Evolutionary conservation across 2,329 filamentous ascomycete species (phyloP).

Genomic region (Zasmidium cellare): DNA sequence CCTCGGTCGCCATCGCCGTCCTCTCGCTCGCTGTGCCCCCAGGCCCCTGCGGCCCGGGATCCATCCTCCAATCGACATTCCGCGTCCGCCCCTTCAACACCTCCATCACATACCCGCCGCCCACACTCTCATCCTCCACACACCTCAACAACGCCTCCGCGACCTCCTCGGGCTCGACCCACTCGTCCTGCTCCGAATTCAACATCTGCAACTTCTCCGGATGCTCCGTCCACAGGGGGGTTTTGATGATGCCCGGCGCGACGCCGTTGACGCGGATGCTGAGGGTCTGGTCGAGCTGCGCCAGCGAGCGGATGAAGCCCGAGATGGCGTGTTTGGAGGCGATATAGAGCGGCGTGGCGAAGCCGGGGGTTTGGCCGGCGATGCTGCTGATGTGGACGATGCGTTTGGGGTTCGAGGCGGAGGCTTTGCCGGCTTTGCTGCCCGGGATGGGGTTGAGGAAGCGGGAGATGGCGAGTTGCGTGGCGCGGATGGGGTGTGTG

Average conservation of each 20-base stretch:
- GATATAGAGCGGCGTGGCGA: conserved; percentile 45
- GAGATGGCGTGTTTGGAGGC: conserved; percentile 49
- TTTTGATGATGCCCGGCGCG: conserved; percentile 61
- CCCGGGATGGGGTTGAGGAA: conserved; percentile 40
- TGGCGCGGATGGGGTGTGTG: conserved; percentile 49
- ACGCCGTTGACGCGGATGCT: conserved; percentile 62
- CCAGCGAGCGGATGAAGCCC: conserved; percentile 53
- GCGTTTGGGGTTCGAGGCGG: conserved; percentile 44
- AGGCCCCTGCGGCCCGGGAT: conserved; percentile 50
- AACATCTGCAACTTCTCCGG: conserved; percentile 60
- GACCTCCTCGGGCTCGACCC: conserved; percentile 63
- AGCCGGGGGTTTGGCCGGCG: conserved; percentile 42
- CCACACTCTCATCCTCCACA: conserved; percentile 51
- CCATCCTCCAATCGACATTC: conserved; percentile 52
- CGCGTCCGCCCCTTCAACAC: conserved; percentile 55
- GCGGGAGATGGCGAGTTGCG: conserved; percentile 48
- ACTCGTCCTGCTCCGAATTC: conserved; percentile 50
- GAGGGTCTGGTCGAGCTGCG: conserved; percentile 47
- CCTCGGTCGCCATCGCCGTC: conserved; percentile 46
- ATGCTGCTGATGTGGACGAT: conserved; percentile 47
- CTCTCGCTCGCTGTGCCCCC: conserved; percentile 44
- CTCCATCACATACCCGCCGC: conserved; percentile 56
- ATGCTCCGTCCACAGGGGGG: conserved; percentile 62
- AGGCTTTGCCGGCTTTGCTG: conserved; percentile 33
- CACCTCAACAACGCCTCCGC: conserved; percentile 59